phyloP scores from a whole-genome alignment of 129 eudicot species.

The Oenanthe sinensis region DNA sequence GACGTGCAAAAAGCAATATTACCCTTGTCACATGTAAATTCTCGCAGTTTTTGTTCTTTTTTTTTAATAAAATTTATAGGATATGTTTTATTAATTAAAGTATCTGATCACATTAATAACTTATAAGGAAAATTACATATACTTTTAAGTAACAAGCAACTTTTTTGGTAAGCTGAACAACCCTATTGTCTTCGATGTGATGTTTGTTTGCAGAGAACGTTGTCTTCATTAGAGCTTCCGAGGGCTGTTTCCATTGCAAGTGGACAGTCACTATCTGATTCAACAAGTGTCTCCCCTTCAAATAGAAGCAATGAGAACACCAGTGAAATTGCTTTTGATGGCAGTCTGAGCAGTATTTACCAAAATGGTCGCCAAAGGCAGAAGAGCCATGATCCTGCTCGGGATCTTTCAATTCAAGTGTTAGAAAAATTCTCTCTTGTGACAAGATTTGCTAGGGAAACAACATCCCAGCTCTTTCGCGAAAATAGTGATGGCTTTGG shows the following conservation, averaged over 20 bases:
- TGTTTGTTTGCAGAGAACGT: slow-evolving; percentile 53
- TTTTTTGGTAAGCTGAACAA: background rate
- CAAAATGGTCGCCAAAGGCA: slow-evolving; percentile 58
- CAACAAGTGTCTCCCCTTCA: slow-evolving; percentile 31
- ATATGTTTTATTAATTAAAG: background rate
- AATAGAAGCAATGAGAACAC: slow-evolving; percentile 27
- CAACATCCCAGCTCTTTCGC: slow-evolving; percentile 89
- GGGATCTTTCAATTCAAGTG: slow-evolving; percentile 83
- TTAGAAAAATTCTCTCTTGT: slow-evolving; percentile 95
- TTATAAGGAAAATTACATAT: background rate
- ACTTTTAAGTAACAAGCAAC: background rate
- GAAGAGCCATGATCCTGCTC: slow-evolving; percentile 74
- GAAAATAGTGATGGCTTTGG: slow-evolving; percentile 60
- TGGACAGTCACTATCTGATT: slow-evolving; percentile 38
- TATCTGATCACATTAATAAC: background rate
- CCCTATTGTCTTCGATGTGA: background rate
- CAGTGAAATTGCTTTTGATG: slow-evolving; percentile 25
- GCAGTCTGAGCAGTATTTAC: slow-evolving; percentile 24
- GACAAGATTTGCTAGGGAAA: slow-evolving; percentile 95
- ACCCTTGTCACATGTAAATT: background rate
- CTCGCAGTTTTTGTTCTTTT: background rate
- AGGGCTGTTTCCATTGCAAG: slow-evolving; percentile 57
- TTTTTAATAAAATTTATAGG: background rate
- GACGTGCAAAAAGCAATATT: background rate
- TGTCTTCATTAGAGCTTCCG: slow-evolving; percentile 95